phyloP scores from a whole-genome alignment of 2,329 filamentous ascomycete genomes.

The Ceratocystiopsis sp. region DNA sequence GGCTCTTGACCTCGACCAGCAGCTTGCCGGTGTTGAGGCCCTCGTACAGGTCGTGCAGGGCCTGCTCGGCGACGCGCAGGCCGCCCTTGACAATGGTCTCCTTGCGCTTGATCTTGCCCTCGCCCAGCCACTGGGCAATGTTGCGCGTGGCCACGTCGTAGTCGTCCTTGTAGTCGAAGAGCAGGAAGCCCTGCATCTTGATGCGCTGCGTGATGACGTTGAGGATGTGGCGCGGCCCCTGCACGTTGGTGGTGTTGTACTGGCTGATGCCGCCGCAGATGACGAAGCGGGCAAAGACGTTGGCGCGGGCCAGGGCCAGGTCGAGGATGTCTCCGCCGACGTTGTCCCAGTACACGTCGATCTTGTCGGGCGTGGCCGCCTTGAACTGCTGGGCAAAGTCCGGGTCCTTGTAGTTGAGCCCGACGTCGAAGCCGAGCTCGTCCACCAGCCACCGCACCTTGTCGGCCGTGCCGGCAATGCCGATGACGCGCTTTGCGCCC shows the following conservation, averaged over 20 bases:
- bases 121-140: constrained; percentile 47
- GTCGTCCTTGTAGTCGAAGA: constrained; percentile 46
- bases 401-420: constrained; percentile 50
- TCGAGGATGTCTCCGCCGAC: constrained; percentile 57
- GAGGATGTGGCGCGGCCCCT: constrained; percentile 31
- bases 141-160: constrained; percentile 41
- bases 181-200: constrained; percentile 53
- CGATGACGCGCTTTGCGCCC: constrained; percentile 32
- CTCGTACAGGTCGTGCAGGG: constrained; percentile 45
- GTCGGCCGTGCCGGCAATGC: constrained; percentile 36
- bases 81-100: constrained; percentile 59
- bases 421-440: constrained; percentile 49
- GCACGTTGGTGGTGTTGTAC: constrained; percentile 42
- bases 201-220: constrained; percentile 25
- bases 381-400: constrained; percentile 44
- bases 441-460: constrained; percentile 45
- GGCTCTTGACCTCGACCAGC: constrained; percentile 12
- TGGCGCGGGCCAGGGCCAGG: constrained; percentile 45
- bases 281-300: constrained; percentile 44
- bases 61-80: constrained; percentile 43
- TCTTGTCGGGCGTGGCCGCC: constrained; percentile 35
- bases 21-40: constrained; percentile 48
- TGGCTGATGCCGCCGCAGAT: constrained; percentile 56
- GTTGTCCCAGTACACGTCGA: constrained; percentile 61
- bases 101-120: constrained; percentile 55